Percentiles rank a stretch among this genome's conserved stretches.
Evolutionary conservation across 2,329 filamentous ascomycete species (phyloP).

Genomic region (Apiospora rasikravindrae): DNA sequence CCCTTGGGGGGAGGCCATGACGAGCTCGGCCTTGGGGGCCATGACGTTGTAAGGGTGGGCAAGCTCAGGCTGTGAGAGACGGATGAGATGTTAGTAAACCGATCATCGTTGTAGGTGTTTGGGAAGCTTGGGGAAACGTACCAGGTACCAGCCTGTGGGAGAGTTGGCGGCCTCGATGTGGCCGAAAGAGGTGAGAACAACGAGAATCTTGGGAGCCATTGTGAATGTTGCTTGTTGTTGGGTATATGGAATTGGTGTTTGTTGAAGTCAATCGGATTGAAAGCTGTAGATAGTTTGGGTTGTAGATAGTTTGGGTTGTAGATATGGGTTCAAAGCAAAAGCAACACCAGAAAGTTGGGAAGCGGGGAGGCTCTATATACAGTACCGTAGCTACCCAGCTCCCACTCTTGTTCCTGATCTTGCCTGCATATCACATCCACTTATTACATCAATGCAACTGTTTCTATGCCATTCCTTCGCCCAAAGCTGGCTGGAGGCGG

Average conservation of each 20-base stretch:
- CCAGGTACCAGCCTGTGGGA: conserved; percentile 75
- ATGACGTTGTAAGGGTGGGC: conserved; percentile 69
- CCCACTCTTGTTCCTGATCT: neutral
- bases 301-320: neutral
- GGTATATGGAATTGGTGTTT: neutral
- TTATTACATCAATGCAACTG: conserved; percentile 1
- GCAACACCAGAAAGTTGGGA: neutral
- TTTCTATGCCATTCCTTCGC: neutral
- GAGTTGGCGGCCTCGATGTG: conserved; percentile 54
- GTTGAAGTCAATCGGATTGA: neutral
- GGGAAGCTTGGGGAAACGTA: conserved; percentile 40
- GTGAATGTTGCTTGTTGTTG: conserved; percentile 19
- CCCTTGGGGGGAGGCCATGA: conserved; percentile 67
- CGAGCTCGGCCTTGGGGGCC: conserved; percentile 54
- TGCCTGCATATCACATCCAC: neutral
- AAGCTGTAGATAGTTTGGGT: too few relatives aligned
- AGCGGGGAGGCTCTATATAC: conserved; percentile 6
- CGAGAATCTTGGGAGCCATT: conserved; percentile 67
- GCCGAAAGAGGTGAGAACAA: conserved; percentile 71
- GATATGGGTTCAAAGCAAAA: neutral
- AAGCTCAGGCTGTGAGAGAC: conserved; percentile 58
- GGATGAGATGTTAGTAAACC: neutral
- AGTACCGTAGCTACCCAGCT: neutral
- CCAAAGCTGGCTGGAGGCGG: neutral
- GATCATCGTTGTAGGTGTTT: neutral